Evolutionary conservation across 306 rosid genomes (phyloP), one percentile per base, ranked within the genome.

Genomic region (Oxytropis ochrocephala): DNA sequence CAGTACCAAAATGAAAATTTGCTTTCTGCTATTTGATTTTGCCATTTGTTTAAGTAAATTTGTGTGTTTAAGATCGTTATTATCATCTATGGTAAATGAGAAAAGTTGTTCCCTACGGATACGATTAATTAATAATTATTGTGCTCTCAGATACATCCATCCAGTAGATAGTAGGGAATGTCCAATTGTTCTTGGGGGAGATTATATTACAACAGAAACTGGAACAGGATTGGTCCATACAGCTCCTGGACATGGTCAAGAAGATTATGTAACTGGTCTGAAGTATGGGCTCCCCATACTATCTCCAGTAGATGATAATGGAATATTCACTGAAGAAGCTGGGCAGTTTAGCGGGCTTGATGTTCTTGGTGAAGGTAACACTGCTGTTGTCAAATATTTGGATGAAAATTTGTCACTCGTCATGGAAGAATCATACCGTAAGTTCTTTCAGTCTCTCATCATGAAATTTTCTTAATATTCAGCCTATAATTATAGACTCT

Each of bases 191-290:
- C 47, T 87, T 57, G 99, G 97, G 72, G 99, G 99, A 76, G 99
- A 94, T 61, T 94, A 94, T 81, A 94, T 94, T 78, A 88, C 97
- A 18, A 94, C 89, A 41, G 97, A 89, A 69, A 80, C 99, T 33
- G 99, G 99, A 80, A 94, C 99, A 46, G 99, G 99, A 61, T 84
- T 94, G 72, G 99, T 94, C 77, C 99, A 94, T 84, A 94, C 97
- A 46, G 99, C 99, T 75, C 99, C 99, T 66, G 99, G 99, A 53
- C 99, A 94, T 78, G 99, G 99, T 67, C 99, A 91, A 78, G 99
- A 94, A 76, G 99, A 94, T 76, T 88, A 88, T 71, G 89, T 83
- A 67, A 91, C 96, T 77, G 97, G 99, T 70, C 86, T 80, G 78
- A 94, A 94, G 88, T 89, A 91, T 72, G 96, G 96, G 64, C 89